Percentiles rank a stretch among this genome's conserved stretches.
These are phyloP conservation scores for Paracoccidioides brasiliensis DNA, from an alignment of 2,329 filamentous ascomycete genomes.

Conservation along the genomic window DNA sequence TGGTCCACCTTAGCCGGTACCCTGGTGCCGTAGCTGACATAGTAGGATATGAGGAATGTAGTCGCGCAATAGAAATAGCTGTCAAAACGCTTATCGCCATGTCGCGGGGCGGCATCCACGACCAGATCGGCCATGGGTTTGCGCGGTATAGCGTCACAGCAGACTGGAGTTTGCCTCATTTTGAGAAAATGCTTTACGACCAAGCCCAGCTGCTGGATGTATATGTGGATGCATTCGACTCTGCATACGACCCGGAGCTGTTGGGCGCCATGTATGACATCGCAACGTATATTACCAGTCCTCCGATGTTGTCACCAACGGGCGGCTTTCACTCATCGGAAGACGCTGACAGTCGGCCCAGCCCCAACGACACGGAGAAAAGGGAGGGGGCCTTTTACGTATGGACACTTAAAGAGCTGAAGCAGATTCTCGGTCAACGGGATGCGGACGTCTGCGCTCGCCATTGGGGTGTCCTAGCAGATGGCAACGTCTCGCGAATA, in stretches of 20 bases:
- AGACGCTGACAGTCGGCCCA: slow-evolving; percentile 72
- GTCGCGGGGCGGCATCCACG: slow-evolving; percentile 56
- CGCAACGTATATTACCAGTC: slow-evolving; percentile 67
- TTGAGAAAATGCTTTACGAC: slow-evolving; percentile 94
- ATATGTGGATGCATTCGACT: slow-evolving; percentile 75
- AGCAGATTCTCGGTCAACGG: slow-evolving; percentile 55
- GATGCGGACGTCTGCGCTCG: slow-evolving; percentile 62
- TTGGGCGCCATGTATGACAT: slow-evolving; percentile 68
- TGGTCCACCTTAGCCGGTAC: slow-evolving; percentile 61
- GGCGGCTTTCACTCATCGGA: slow-evolving; percentile 82
- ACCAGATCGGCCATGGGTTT: slow-evolving; percentile 66
- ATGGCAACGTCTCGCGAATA: slow-evolving; percentile 72
- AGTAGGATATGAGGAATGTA: slow-evolving; percentile 70
- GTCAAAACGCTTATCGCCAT: slow-evolving; percentile 69
- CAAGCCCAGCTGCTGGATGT: slow-evolving; percentile 74
- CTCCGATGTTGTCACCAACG: slow-evolving; percentile 50
- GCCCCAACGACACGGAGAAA: slow-evolving; percentile 63
- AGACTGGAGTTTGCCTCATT: slow-evolving; percentile 90
- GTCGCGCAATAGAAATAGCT: slow-evolving; percentile 63
- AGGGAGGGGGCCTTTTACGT: slow-evolving; percentile 88
- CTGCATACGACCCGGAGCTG: slow-evolving; percentile 56
- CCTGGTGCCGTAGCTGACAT: slow-evolving; percentile 65
- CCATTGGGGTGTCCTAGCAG: slow-evolving; percentile 70
- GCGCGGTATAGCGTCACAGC: slow-evolving; percentile 77
- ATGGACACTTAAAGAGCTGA: slow-evolving; percentile 81